Percentiles rank a stretch among this genome's conserved stretches.
Evolutionary conservation across 495 filamentous ascomycete genomes (phyloP).

Genomic region (Aspergillus bertholletiae): DNA sequence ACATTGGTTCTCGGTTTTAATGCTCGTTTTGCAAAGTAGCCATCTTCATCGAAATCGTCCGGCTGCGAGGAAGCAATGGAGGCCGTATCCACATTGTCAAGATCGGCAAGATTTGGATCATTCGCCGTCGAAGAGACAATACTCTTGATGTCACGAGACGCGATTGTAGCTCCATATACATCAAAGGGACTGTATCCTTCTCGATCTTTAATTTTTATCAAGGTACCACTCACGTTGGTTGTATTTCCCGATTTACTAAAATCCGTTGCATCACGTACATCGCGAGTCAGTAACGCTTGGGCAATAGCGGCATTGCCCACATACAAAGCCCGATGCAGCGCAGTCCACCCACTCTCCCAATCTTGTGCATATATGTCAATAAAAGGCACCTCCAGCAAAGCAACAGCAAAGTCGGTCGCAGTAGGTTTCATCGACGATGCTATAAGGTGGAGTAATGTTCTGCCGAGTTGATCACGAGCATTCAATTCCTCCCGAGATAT

Average conservation of each 20-base stretch:
- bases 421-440: constrained; percentile 68
- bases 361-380: constrained; percentile 85
- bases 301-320: constrained; percentile 88
- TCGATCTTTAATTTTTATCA: constrained; percentile 93
- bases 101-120: constrained; percentile 13
- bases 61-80: constrained; percentile 36
- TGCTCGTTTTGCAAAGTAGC: constrained; percentile 14
- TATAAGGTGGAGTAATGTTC: constrained; percentile 82
- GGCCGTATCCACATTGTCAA: constrained; percentile 29
- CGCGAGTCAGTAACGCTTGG: constrained; percentile 70
- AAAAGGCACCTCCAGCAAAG: constrained; percentile 75
- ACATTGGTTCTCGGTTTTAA: constrained; percentile 36
- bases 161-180: constrained; percentile 79
- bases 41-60: constrained; percentile 34
- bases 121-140: constrained; percentile 19
- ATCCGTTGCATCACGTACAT: constrained; percentile 60
- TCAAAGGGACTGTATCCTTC: constrained; percentile 95
- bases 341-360: constrained; percentile 91
- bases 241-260: constrained; percentile 43
- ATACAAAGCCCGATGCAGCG: constrained; percentile 88
- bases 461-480: constrained; percentile 69
- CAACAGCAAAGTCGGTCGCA: constrained; percentile 67
- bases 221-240: constrained; percentile 49
- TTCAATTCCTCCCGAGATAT: constrained; percentile 74
- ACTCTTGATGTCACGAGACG: constrained; percentile 48